Percentiles rank a stretch among this genome's conserved stretches.
These are phyloP conservation scores for Sporormia fimetaria DNA, from an alignment of 495 filamentous ascomycete species.

Conservation along the genomic window DNA sequence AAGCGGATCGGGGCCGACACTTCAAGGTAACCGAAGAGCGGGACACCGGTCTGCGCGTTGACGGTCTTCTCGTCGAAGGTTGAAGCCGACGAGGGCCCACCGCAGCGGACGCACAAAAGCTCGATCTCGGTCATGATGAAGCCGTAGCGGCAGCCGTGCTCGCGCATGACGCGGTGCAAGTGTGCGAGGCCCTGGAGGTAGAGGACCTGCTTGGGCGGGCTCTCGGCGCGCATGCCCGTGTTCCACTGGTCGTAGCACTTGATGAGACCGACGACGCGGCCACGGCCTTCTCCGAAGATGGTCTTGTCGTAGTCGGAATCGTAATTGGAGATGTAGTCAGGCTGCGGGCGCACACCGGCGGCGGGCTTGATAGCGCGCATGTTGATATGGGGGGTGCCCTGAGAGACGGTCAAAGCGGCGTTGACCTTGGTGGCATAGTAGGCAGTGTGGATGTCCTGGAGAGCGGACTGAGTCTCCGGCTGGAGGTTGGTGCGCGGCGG, in stretches of 20 bases:
- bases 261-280: conserved; percentile 74
- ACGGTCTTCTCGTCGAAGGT: conserved; percentile 39
- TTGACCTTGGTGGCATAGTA: conserved; percentile 72
- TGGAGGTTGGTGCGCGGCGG: conserved; percentile 44
- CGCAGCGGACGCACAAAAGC: conserved; percentile 67
- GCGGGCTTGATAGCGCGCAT: conserved; percentile 33
- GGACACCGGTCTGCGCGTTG: conserved; percentile 36
- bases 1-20: conserved; percentile 51
- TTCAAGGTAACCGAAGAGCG: conserved; percentile 78
- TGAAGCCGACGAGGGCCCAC: conserved; percentile 21
- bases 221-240: conserved; percentile 78
- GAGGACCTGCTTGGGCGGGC: conserved; percentile 65
- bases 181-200: conserved; percentile 77
- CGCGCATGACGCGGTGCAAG: conserved; percentile 79
- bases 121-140: conserved; percentile 95
- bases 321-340: conserved; percentile 59
- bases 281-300: conserved; percentile 58
- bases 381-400: conserved; percentile 47
- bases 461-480: conserved; percentile 61
- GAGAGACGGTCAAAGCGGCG: conserved; percentile 58
- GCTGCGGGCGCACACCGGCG: conserved; percentile 32
- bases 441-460: conserved; percentile 56
- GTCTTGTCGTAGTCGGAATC: conserved; percentile 60
- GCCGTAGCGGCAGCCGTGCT: conserved; percentile 82
- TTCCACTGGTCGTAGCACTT: conserved; percentile 90